phyloP scores from a whole-genome alignment of 2,329 filamentous ascomycete genomes.

The Leptographium flavum region DNA sequence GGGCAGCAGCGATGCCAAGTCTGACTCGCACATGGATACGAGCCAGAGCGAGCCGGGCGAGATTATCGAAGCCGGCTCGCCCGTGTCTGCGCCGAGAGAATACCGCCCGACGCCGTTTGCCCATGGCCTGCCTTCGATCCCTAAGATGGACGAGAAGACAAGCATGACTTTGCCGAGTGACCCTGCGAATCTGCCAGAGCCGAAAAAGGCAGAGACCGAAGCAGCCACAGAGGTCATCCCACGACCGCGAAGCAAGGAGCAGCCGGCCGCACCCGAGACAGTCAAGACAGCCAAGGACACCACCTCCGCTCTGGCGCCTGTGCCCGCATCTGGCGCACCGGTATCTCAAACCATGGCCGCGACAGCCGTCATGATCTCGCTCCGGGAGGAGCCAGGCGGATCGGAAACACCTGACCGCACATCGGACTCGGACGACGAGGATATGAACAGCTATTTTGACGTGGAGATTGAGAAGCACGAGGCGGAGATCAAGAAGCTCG shows the following conservation, averaged over 20 bases:
- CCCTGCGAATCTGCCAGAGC: too few relatives aligned
- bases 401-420: constrained; percentile 4
- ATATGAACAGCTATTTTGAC: constrained; percentile 42
- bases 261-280: background rate
- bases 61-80: constrained; percentile 21
- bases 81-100: background rate
- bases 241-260: too few relatives aligned
- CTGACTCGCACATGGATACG: constrained; percentile 22
- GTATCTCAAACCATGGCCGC: too few relatives aligned
- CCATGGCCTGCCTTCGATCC: background rate
- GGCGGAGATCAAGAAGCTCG: constrained; percentile 33
- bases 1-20: constrained; percentile 39
- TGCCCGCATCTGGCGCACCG: too few relatives aligned
- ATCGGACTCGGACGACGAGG: constrained; percentile 43
- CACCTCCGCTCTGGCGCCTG: too few relatives aligned
- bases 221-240: too few relatives aligned
- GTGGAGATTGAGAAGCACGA: constrained; percentile 37
- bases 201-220: background rate
- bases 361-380: constrained; percentile 4
- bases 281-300: background rate
- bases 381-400: constrained; percentile 1
- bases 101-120: background rate
- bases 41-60: constrained; percentile 34
- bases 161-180: background rate
- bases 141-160: background rate